Conservation (phyloP, 78 protist genomes). For the Dictyostelium capitatum region DNA sequence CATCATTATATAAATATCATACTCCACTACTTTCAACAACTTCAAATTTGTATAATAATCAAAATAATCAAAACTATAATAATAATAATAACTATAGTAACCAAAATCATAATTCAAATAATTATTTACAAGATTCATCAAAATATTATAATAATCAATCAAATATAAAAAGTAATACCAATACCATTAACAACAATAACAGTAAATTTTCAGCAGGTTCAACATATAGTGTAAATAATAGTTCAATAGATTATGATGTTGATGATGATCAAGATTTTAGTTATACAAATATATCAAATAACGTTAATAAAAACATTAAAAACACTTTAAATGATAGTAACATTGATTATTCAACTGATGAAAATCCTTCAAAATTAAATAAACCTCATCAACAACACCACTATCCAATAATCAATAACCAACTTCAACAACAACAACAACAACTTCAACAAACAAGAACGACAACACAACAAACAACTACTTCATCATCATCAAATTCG, state of each 20-base stretch:
- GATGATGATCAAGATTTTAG: neutral
- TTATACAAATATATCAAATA: neutral
- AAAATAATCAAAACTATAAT: neutral
- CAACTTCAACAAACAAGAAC: neutral
- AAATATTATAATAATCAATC: slow-evolving; percentile 8
- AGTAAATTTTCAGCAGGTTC: neutral
- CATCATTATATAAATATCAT: slow-evolving; percentile 6
- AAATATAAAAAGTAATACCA: neutral
- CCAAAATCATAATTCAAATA: neutral
- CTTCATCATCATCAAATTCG: neutral
- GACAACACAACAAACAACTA: neutral
- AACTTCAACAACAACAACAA: neutral
- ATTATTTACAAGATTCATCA: neutral
- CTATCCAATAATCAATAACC: neutral
- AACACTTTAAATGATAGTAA: neutral
- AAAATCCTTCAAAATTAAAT: neutral
- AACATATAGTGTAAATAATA: slow-evolving; percentile 5
- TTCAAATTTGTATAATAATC: neutral
- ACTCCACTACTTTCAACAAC: neutral
- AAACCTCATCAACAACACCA: neutral
- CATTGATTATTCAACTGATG: slow-evolving; percentile 1
- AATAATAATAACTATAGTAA: neutral
- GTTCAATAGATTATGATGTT: neutral
- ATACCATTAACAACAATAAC: neutral
- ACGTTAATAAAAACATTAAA: neutral